Evolutionary conservation across 1,284 basidiomycete species (phyloP).

Genomic region (Athelia sp.): DNA sequence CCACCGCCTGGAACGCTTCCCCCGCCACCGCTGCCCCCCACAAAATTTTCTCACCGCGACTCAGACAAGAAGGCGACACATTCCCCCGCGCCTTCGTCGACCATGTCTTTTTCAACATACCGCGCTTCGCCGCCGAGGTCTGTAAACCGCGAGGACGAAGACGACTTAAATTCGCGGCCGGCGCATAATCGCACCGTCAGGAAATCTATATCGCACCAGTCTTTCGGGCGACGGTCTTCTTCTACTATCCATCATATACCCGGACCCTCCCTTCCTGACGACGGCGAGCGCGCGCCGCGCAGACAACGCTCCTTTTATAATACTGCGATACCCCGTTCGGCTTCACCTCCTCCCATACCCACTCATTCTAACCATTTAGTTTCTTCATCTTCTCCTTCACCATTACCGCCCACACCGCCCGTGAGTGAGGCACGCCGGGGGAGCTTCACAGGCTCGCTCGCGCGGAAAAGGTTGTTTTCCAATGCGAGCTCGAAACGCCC

Average conservation of each 20-base stretch:
- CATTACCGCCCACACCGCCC: slow-evolving; percentile 11
- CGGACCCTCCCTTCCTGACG: neutral
- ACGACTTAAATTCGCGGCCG: neutral
- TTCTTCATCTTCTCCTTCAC: slow-evolving; percentile 24
- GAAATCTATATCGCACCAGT: slow-evolving; percentile 55
- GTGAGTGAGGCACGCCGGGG: neutral
- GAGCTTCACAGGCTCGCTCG: slow-evolving; percentile 15
- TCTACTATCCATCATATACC: slow-evolving; percentile 12
- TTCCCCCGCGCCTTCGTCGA: no score
- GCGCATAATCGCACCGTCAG: slow-evolving; percentile 41
- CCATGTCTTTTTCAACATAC: no score
- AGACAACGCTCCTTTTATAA: slow-evolving; percentile 45
- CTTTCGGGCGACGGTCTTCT: slow-evolving; percentile 31
- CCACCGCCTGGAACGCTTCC: neutral
- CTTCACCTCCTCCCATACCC: no score
- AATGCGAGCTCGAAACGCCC: slow-evolving; percentile 45
- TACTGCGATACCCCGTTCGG: slow-evolving; percentile 29
- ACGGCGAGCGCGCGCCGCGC: slow-evolving; percentile 20
- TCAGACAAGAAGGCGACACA: neutral
- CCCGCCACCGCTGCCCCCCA: neutral
- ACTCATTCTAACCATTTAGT: no score
- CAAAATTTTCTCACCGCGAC: no score
- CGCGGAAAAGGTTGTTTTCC: slow-evolving; percentile 60
- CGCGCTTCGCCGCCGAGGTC: no score
- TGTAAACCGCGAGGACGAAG: no score